These are phyloP conservation scores for Amesomyces nigricolor DNA, from an alignment of 2,329 filamentous ascomycete genomes.

Conservation along the genomic window DNA sequence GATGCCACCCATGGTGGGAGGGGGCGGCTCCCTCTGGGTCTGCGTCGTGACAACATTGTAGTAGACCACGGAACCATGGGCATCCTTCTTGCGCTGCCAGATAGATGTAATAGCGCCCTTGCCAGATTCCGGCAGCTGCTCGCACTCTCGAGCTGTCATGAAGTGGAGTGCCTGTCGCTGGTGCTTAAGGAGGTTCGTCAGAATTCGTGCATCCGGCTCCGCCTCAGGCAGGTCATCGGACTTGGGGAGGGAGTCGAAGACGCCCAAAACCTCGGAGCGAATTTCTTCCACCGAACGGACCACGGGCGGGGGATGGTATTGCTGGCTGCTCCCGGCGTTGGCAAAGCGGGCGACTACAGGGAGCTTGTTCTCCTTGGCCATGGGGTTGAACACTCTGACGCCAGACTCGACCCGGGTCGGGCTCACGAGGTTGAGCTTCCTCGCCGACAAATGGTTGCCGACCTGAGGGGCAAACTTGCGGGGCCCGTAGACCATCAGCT, in stretches of 20 bases:
- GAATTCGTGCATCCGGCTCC: constrained; percentile 57
- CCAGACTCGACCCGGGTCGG: constrained; percentile 63
- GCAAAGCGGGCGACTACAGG: constrained; percentile 28
- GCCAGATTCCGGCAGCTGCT: constrained; percentile 50
- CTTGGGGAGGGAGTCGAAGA: constrained; percentile 79
- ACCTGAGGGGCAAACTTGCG: constrained; percentile 59
- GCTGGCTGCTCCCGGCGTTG: constrained; percentile 20
- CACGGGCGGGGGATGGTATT: constrained; percentile 29
- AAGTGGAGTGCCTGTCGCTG: constrained; percentile 89
- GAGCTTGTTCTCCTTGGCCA: constrained; percentile 48
- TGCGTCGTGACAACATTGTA: constrained; percentile 82
- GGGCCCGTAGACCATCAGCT: constrained; percentile 75
- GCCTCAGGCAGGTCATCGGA: constrained; percentile 70
- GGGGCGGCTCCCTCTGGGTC: constrained; percentile 52
- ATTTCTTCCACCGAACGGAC: constrained; percentile 77
- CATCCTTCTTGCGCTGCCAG: constrained; percentile 60
- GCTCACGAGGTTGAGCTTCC: constrained; percentile 60
- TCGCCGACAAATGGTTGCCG: constrained; percentile 61
- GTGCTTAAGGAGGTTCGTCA: constrained; percentile 69
- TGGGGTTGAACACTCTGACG: constrained; percentile 71
- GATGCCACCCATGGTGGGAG: constrained; percentile 66
- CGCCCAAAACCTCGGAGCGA: constrained; percentile 72
- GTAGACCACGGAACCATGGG: constrained; percentile 54
- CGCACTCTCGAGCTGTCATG: constrained; percentile 72
- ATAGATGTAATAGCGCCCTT: constrained; percentile 64